Evolutionary conservation across 768 basidiomycete species (phyloP), one percentile per base, ranked within the genome.

Genomic region (Fomitopsis serialis): DNA sequence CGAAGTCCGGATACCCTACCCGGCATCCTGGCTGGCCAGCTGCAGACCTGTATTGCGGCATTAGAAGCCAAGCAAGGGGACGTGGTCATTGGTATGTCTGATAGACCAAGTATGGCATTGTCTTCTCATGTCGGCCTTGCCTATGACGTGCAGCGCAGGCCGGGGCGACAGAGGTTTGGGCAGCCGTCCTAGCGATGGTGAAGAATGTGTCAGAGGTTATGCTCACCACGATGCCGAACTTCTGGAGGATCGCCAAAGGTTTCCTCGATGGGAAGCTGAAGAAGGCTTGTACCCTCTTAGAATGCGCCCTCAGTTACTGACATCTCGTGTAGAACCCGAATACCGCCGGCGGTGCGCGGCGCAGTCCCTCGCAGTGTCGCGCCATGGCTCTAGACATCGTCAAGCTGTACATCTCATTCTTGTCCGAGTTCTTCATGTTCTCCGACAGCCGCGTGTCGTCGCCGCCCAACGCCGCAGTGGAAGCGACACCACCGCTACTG

Each of bases 201-300:
- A 94, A 92, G 72, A 84, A 78, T 59, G 66, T 93, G n/a, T 93
- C 92, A 3, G 95, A 98, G 66, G 81, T 81, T 37, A 78, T 98
- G 68, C 68, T 94, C 12, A 75, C 85, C n/a, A 80, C 87, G 1
- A 78, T 99, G 22, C 94, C 96, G 13, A 91, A 81, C 61, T 98
- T 98, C 71, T 96, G 93, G 92, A 88, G 85, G 65, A 89, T 99
- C 45, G 86, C 90, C 2, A 90, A 82, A 68, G 84, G 81, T 22
- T 96, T 94, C 64, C 84, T 95, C 72, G 94, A 97, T 42, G 96
- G 97, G 4, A 93, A 90, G 68, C 94, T 89, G 66, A 87, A 84
- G 67, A 92, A 86, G 79, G 94, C 45, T 15, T 34, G 23, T 8
- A 21, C 50, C 2, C 1, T 9, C 15, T 5, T 17, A 42, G 22